phyloP scores from a whole-genome alignment of 345 rosid species.

The Lagerstroemia speciosa region DNA sequence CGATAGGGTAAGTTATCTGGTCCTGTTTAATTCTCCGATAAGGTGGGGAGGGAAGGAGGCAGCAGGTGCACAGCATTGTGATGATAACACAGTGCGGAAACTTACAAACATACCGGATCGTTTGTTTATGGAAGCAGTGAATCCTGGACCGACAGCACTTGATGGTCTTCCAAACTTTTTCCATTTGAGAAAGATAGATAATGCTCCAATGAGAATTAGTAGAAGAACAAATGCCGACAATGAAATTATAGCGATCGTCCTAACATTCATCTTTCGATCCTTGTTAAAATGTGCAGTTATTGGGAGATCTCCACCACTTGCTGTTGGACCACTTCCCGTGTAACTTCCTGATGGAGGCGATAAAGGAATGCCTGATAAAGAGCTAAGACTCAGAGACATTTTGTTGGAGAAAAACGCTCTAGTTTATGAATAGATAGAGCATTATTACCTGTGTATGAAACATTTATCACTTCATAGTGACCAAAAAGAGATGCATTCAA shows the following conservation, averaged over 20 bases:
- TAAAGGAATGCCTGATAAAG: slow-evolving; percentile 68
- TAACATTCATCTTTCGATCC: slow-evolving; percentile 59
- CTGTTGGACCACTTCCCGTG: slow-evolving; percentile 56
- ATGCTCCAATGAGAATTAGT: slow-evolving; percentile 62
- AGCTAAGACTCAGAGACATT: slow-evolving; percentile 15
- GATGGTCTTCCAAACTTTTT: slow-evolving; percentile 60
- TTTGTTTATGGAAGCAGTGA: slow-evolving; percentile 67
- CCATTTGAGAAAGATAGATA: slow-evolving; percentile 64
- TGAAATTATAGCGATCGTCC: slow-evolving; percentile 61
- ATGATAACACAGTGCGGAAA: background rate
- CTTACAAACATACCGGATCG: slow-evolving; percentile 52
- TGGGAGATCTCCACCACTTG: slow-evolving; percentile 63
- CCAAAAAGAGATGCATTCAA: slow-evolving; percentile 76
- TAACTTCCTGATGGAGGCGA: slow-evolving; percentile 55
- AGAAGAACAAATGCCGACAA: slow-evolving; percentile 76
- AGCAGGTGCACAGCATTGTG: too few relatives aligned
- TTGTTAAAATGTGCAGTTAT: slow-evolving; percentile 52
- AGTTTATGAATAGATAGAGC: slow-evolving; percentile 13
- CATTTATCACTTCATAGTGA: slow-evolving; percentile 56
- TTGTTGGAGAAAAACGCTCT: slow-evolving; percentile 4
- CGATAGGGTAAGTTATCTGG: too few relatives aligned
- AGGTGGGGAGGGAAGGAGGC: too few relatives aligned
- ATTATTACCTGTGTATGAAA: slow-evolving; percentile 81
- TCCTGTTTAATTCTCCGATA: too few relatives aligned
- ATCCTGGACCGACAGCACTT: slow-evolving; percentile 73